Conservation (phyloP, 2,329 filamentous ascomycete genomes). For the Sphaerulina populicola region DNA sequence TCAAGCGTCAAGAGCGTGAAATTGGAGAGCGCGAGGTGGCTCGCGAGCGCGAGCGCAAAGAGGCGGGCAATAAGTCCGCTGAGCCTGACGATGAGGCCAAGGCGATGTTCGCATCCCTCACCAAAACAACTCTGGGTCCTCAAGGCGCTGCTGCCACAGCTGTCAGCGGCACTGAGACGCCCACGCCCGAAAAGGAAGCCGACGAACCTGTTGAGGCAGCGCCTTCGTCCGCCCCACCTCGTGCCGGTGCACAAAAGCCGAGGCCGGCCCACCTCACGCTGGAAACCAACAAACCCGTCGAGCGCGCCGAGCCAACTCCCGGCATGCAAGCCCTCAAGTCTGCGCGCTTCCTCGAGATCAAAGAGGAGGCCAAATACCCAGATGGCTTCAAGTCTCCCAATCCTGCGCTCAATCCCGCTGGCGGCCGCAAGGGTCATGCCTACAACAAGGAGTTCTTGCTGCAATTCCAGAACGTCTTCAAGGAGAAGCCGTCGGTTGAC, state of each 20-base stretch:
- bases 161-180: constrained; percentile 31
- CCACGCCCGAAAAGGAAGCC: constrained; percentile 35
- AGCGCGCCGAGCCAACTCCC: constrained; percentile 86
- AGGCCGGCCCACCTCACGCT: constrained; percentile 89
- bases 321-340: constrained; percentile 90
- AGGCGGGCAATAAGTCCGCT: constrained; percentile 20
- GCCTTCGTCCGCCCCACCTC: constrained; percentile 22
- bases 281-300: constrained; percentile 74
- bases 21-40: constrained; percentile 43
- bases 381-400: constrained; percentile 79
- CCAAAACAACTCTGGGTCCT: constrained; percentile 44
- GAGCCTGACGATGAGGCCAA: constrained; percentile 35
- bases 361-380: constrained; percentile 69
- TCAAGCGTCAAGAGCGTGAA: constrained; percentile 43
- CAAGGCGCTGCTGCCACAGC: constrained; percentile 30
- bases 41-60: constrained; percentile 33
- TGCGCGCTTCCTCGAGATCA: constrained; percentile 74
- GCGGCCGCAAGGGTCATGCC: constrained; percentile 73
- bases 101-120: constrained; percentile 42
- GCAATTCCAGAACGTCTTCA: constrained; percentile 93
- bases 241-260: constrained; percentile 52
- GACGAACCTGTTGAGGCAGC: constrained; percentile 19
- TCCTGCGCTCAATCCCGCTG: constrained; percentile 76
- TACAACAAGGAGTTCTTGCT: constrained; percentile 94
- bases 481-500: constrained; percentile 88